Conservation (phyloP, 2,329 filamentous ascomycete genomes). For the Orbilia quercus region DNA sequence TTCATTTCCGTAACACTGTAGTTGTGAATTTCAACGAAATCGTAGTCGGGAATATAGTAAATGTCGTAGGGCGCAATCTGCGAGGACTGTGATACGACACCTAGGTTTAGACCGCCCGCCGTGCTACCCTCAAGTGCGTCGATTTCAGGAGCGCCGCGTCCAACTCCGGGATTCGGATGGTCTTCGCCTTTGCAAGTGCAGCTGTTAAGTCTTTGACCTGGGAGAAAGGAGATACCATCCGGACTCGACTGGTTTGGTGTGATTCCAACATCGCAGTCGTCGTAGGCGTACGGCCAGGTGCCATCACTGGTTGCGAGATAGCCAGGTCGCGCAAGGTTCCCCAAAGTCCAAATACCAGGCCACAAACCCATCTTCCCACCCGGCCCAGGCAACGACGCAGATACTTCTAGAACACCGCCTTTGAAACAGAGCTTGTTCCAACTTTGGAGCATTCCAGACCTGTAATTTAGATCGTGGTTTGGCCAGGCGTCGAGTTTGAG, state of each 20-base stretch:
- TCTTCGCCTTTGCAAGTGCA: constrained; percentile 74
- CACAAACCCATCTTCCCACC: constrained; percentile 51
- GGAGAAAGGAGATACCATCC: constrained; percentile 74
- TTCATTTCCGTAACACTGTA: constrained; percentile 70
- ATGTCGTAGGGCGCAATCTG: constrained; percentile 66
- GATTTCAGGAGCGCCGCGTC: constrained; percentile 76
- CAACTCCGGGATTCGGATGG: constrained; percentile 74
- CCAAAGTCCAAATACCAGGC: constrained; percentile 76
- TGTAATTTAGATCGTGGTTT: constrained; percentile 75
- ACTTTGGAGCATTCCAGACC: constrained; percentile 79
- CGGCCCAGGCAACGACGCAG: constrained; percentile 48
- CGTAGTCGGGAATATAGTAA: constrained; percentile 68
- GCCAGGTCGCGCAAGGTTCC: constrained; percentile 76
- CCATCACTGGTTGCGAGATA: constrained; percentile 77
- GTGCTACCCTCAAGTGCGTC: constrained; percentile 78
- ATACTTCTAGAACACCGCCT: constrained; percentile 72
- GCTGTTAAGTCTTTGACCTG: constrained; percentile 76
- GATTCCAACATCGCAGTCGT: constrained; percentile 77
- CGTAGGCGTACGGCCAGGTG: constrained; percentile 79
- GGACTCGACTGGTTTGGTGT: constrained; percentile 77
- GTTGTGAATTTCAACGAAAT: constrained; percentile 75
- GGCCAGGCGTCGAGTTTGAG: constrained; percentile 74
- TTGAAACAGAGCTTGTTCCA: constrained; percentile 81
- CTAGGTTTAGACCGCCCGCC: constrained; percentile 58
- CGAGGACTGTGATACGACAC: constrained; percentile 66